Percentiles rank a stretch among this genome's conserved stretches.
Conservation (phyloP, 495 filamentous ascomycete genomes). For the Aspergillus incahuasiensis region DNA sequence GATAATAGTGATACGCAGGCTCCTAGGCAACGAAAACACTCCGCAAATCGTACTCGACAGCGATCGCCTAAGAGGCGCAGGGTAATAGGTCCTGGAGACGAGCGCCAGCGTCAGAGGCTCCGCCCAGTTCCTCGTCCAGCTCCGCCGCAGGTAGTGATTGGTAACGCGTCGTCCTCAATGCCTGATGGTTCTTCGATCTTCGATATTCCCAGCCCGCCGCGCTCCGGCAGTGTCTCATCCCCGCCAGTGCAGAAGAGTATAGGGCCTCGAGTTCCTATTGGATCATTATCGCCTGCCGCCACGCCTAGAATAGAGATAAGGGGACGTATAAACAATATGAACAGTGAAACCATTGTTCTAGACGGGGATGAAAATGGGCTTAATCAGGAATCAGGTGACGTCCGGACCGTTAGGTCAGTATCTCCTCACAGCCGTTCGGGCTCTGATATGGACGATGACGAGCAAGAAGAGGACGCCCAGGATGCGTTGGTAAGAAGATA, state of each 20-base stretch:
- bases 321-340: slow-evolving; percentile 4
- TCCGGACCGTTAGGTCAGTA: slow-evolving; percentile 12
- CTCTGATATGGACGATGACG: slow-evolving; percentile 12
- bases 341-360: slow-evolving; percentile 1
- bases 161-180: slow-evolving; percentile 14
- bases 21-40: not conserved
- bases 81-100: slow-evolving; percentile 22
- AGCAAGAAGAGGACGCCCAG: slow-evolving; percentile 17
- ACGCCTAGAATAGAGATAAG: slow-evolving; percentile 29
- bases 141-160: slow-evolving; percentile 27
- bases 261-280: slow-evolving; percentile 39
- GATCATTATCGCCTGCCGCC: slow-evolving; percentile 32
- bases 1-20: not conserved
- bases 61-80: slow-evolving; percentile 31
- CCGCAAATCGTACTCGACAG: not conserved
- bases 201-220: slow-evolving; percentile 40
- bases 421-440: slow-evolving; percentile 15
- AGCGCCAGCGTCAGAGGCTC: slow-evolving; percentile 9
- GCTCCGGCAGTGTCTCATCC: slow-evolving; percentile 31
- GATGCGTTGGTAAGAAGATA: slow-evolving; percentile 33
- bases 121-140: slow-evolving; percentile 4
- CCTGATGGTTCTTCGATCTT: slow-evolving; percentile 16
- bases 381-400: slow-evolving; percentile 20
- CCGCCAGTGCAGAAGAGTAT: slow-evolving; percentile 17
- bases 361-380: slow-evolving; percentile 14